phyloP scores from a whole-genome alignment of 2,329 filamentous ascomycete genomes.

The Ophiostoma piceae region DNA sequence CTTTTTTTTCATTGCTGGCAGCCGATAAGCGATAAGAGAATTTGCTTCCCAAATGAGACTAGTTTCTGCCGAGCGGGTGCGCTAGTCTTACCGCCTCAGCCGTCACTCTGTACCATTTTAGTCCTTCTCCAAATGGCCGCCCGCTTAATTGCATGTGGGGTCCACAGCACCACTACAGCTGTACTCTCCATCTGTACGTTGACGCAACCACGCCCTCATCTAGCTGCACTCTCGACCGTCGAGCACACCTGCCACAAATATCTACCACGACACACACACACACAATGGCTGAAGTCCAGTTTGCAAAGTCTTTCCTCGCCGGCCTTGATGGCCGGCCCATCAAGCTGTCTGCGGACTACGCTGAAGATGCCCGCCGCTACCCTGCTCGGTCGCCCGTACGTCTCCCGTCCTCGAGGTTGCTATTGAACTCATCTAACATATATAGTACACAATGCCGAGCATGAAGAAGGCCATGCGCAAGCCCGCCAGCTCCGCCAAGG shows the following conservation, averaged over 20 bases:
- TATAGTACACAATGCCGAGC: conserved; percentile 67
- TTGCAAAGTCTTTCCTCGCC: conserved; percentile 77
- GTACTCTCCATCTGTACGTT: background rate
- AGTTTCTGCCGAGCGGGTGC: background rate
- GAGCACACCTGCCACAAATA: background rate
- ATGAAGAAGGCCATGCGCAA: conserved; percentile 55
- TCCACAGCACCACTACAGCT: background rate
- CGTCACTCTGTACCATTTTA: background rate
- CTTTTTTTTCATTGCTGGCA: conserved; percentile 16
- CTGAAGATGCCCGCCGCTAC: conserved; percentile 77
- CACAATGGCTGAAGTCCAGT: conserved; percentile 74
- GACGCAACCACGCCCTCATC: background rate
- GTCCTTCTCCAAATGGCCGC: background rate
- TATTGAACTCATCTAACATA: background rate
- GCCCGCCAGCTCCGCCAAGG: conserved; percentile 35
- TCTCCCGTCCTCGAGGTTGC: conserved; percentile 19
- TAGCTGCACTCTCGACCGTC: background rate
- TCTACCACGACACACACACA: background rate
- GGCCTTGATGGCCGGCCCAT: conserved; percentile 71
- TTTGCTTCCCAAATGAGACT: background rate
- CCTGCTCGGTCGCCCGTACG: conserved; percentile 71
- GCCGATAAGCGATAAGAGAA: conserved; percentile 26
- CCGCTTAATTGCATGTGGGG: conserved; percentile 14
- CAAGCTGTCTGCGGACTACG: conserved; percentile 83
- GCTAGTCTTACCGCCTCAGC: background rate